Evolutionary conservation across 116 monocot genomes (phyloP).

Genomic region (Dioscorea cayenensis): DNA sequence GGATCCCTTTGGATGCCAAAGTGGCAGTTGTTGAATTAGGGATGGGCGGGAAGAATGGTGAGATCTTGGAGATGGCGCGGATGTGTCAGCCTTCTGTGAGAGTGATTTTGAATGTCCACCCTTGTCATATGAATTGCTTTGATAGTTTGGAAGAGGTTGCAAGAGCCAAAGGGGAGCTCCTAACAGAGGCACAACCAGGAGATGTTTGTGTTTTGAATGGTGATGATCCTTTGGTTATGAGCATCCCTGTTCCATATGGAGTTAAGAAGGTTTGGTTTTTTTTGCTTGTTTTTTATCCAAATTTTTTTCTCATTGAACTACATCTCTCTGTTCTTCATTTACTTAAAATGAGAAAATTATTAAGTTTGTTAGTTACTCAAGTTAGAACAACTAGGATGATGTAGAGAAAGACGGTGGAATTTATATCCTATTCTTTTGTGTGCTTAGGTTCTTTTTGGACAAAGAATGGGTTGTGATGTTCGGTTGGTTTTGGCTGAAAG

Average conservation of each 20-base stretch:
- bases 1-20: slow-evolving; percentile 18
- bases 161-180: slow-evolving; percentile 33
- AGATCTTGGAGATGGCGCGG: slow-evolving; percentile 25
- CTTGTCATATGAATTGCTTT: slow-evolving; percentile 26
- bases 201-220: slow-evolving; percentile 34
- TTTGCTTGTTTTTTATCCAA: neutral
- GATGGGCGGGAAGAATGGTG: slow-evolving; percentile 14
- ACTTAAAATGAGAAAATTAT: neutral
- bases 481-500: slow-evolving; percentile 27
- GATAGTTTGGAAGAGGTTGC: slow-evolving; percentile 24
- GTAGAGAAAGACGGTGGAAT: neutral
- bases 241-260: slow-evolving; percentile 24
- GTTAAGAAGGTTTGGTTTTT: slow-evolving; percentile 15
- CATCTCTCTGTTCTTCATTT: neutral
- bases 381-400: no score
- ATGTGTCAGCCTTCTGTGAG: slow-evolving; percentile 26
- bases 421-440: neutral
- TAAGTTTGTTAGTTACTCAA: no score
- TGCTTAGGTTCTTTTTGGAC: slow-evolving; percentile 8
- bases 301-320: neutral
- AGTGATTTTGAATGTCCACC: slow-evolving; percentile 28
- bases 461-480: slow-evolving; percentile 24
- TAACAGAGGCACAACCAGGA: slow-evolving; percentile 22
- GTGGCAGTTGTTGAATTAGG: slow-evolving; percentile 28
- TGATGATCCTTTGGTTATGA: slow-evolving; percentile 36